Evolutionary conservation across 495 filamentous ascomycete species (phyloP).

Genomic region (Astrothelium macrocarpum): DNA sequence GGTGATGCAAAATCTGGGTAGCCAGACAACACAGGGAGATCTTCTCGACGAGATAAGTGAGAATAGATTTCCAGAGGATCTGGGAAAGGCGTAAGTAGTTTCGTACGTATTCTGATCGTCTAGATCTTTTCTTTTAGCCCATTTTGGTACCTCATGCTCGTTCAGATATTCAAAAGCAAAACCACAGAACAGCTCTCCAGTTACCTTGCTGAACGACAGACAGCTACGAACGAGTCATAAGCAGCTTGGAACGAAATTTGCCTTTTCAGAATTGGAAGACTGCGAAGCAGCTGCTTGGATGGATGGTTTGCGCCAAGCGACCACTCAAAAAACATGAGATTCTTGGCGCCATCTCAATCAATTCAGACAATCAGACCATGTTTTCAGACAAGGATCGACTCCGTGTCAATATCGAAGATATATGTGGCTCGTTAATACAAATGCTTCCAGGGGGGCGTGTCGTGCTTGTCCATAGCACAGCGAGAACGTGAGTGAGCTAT

Average conservation of each 20-base stretch:
- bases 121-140: neutral
- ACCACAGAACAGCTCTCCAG: neutral
- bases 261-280: constrained; percentile 20
- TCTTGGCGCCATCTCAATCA: constrained; percentile 29
- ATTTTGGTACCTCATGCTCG: neutral
- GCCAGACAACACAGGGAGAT: constrained; percentile 23
- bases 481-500: constrained; percentile 30
- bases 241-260: constrained; percentile 25
- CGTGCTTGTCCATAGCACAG: constrained; percentile 38
- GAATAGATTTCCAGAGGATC: constrained; percentile 28
- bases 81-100: constrained; percentile 35
- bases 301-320: constrained; percentile 37
- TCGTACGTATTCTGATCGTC: too few relatives aligned
- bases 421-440: constrained; percentile 40
- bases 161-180: neutral
- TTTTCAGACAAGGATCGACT: constrained; percentile 17
- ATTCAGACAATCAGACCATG: constrained; percentile 12
- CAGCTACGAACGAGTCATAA: constrained; percentile 36
- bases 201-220: neutral
- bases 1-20: constrained; percentile 34
- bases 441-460: constrained; percentile 28
- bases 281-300: constrained; percentile 34
- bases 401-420: constrained; percentile 28
- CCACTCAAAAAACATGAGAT: constrained; percentile 41
- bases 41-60: constrained; percentile 27